phyloP scores from a whole-genome alignment of 768 basidiomycete genomes.

The Hydnum rufescens region DNA sequence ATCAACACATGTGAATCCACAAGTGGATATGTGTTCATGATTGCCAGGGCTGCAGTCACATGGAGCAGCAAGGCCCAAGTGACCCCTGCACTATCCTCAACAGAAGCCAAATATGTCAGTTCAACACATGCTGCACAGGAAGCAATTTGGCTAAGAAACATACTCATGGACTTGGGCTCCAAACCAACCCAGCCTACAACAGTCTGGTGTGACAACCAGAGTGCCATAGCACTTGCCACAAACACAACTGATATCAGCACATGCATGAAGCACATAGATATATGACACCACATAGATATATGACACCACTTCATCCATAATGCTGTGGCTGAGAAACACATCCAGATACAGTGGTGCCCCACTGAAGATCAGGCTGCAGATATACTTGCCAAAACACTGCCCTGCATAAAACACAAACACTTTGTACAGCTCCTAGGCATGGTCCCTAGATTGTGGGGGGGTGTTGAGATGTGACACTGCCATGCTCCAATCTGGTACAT shows the following conservation, averaged over 20 bases:
- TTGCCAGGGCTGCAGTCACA: constrained; percentile 8
- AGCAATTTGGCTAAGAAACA: constrained; percentile 4
- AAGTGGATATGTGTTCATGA: constrained; percentile 4
- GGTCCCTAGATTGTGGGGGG: constrained; percentile 3
- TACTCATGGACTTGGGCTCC: constrained; percentile 6
- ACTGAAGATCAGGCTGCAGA: constrained; percentile 13
- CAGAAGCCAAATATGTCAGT: constrained; percentile 12
- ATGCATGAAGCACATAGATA: constrained; percentile 17
- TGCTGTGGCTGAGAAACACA: constrained; percentile 9
- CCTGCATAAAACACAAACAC: constrained; percentile 1
- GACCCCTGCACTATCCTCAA: constrained; percentile 11
- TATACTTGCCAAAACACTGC: constrained; percentile 10
- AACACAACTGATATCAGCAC: constrained; percentile 14
- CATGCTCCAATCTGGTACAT: too few relatives aligned
- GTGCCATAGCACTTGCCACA: constrained; percentile 10
- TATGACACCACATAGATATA: too few relatives aligned
- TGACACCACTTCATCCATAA: constrained; percentile 15
- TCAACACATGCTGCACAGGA: constrained; percentile 2
- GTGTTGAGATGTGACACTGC: neutral
- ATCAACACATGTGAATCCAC: constrained; percentile 8
- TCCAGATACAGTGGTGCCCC: constrained; percentile 12
- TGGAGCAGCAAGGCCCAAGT: constrained; percentile 14
- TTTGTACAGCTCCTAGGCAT: constrained; percentile 1
- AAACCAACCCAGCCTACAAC: neutral
- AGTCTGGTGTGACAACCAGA: constrained; percentile 13